Percentiles rank a stretch among this genome's conserved stretches.
phyloP scores from a whole-genome alignment of 2,329 filamentous ascomycete species.

The Phaeosphaeria sp. region DNA sequence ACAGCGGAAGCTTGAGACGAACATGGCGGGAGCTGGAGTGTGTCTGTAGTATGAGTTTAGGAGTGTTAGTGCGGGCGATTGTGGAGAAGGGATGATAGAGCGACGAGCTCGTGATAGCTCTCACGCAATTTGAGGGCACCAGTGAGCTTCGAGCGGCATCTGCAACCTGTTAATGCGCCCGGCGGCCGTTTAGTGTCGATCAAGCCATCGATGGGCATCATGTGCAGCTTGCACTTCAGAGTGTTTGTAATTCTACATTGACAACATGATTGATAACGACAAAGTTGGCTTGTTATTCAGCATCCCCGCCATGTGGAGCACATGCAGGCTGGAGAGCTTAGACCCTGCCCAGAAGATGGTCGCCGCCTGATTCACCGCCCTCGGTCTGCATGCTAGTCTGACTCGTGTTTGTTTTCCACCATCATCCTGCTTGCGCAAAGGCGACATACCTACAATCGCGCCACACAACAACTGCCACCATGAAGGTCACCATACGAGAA shows the following conservation, averaged over 20 bases:
- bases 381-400: slow-evolving; percentile 17
- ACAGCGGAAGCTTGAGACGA: slow-evolving; percentile 36
- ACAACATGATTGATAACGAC: slow-evolving; percentile 1
- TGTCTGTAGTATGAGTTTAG: slow-evolving; percentile 7
- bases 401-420: slow-evolving; percentile 27
- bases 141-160: slow-evolving; percentile 15
- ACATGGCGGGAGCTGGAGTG: slow-evolving; percentile 35
- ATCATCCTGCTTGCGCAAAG: slow-evolving; percentile 2
- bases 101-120: slow-evolving; percentile 2
- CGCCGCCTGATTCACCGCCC: slow-evolving; percentile 23
- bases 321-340: slow-evolving; percentile 3
- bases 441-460: not conserved
- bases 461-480: slow-evolving; percentile 47
- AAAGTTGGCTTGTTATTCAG: slow-evolving; percentile 15
- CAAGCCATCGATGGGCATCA: not conserved
- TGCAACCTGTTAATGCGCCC: not conserved
- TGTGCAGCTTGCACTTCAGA: not conserved
- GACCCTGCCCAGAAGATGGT: slow-evolving; percentile 14
- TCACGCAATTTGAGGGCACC: slow-evolving; percentile 24
- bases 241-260: not conserved
- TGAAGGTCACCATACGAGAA: slow-evolving; percentile 94
- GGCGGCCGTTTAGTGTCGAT: not conserved
- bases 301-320: slow-evolving; percentile 24
- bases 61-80: slow-evolving; percentile 1
- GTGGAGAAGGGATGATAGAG: slow-evolving; percentile 6